Evolutionary conservation across 1,284 basidiomycete genomes (phyloP).

Genomic region (Apiotrichum akiyoshidainum): DNA sequence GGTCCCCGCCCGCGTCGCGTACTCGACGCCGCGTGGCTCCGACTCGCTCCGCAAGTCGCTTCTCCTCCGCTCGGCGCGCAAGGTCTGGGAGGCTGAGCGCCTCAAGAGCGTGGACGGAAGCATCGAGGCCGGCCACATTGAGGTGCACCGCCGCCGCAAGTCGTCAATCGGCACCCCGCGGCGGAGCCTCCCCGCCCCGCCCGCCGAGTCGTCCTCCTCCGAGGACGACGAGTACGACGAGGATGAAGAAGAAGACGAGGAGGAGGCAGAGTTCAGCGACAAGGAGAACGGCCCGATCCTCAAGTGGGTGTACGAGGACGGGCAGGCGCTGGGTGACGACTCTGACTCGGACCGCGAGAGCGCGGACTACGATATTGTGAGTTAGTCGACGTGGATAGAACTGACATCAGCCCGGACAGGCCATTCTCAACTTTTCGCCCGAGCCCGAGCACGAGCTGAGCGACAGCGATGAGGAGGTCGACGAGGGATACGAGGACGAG

Average conservation of each 20-base stretch:
- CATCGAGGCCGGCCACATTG: slow-evolving; percentile 32
- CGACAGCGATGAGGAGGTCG: slow-evolving; percentile 13
- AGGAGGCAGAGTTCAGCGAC: slow-evolving; percentile 20
- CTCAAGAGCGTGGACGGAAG: slow-evolving; percentile 36
- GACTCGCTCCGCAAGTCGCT: slow-evolving; percentile 42
- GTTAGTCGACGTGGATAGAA: too few relatives aligned
- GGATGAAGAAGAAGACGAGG: slow-evolving; percentile 19
- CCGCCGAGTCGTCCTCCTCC: slow-evolving; percentile 12
- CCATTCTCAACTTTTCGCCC: slow-evolving; percentile 21
- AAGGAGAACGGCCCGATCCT: slow-evolving; percentile 20
- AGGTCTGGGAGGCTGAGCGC: slow-evolving; percentile 39
- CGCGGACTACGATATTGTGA: slow-evolving; percentile 39
- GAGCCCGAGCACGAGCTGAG: slow-evolving; percentile 1
- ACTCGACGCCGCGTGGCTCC: slow-evolving; percentile 32
- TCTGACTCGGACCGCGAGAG: slow-evolving; percentile 36
- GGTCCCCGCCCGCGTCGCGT: slow-evolving; percentile 32
- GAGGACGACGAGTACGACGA: slow-evolving; percentile 15
- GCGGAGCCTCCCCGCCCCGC: slow-evolving; percentile 25
- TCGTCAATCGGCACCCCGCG: slow-evolving; percentile 17
- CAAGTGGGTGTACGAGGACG: slow-evolving; percentile 37
- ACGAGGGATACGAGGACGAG: slow-evolving; percentile 5
- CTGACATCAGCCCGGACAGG: slow-evolving; percentile 27
- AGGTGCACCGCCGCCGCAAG: slow-evolving; percentile 30
- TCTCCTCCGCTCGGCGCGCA: slow-evolving; percentile 43
- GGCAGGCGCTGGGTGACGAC: slow-evolving; percentile 26